Evolutionary conservation across 176 grass and related monocot genomes (phyloP).

Genomic region (Phoenix dactylifera): DNA sequence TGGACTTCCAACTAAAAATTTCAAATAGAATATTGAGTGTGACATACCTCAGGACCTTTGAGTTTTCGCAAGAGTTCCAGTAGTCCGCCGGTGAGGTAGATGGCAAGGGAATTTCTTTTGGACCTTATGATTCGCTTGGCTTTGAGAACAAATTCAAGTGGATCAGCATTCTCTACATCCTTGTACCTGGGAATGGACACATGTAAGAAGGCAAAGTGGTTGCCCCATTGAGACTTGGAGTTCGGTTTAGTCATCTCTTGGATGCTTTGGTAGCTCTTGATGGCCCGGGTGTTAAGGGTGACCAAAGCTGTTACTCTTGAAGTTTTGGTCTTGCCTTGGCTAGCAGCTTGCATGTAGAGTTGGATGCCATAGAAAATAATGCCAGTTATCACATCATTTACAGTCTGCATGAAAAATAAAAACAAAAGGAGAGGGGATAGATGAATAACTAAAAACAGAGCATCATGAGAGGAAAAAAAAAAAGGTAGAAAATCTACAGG

Average conservation of each 20-base stretch:
- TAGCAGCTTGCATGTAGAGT: conserved; percentile 18
- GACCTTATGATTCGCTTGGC: conserved; percentile 28
- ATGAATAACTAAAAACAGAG: no score
- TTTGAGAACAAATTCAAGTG: conserved; percentile 21
- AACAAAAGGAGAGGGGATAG: neutral
- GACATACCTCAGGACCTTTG: conserved; percentile 30
- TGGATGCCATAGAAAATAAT: conserved; percentile 29
- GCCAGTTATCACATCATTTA: conserved; percentile 26
- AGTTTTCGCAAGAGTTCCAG: conserved; percentile 28
- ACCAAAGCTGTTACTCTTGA: conserved; percentile 18
- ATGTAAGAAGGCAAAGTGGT: conserved; percentile 36
- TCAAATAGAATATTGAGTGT: neutral
- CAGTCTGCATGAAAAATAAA: conserved; percentile 17
- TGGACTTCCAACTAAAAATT: no score
- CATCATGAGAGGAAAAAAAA: neutral
- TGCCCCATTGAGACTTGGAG: conserved; percentile 24
- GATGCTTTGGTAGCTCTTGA: conserved; percentile 14
- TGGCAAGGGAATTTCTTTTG: conserved; percentile 23
- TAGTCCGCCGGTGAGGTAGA: conserved; percentile 17
- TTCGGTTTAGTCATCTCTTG: conserved; percentile 24
- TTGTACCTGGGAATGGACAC: conserved; percentile 19
- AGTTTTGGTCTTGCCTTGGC: neutral
- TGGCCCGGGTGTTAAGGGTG: conserved; percentile 21
- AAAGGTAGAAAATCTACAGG: neutral
- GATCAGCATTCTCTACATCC: conserved; percentile 10